Evolutionary conservation across 2,329 filamentous ascomycete genomes (phyloP), one percentile per base, ranked within the genome.

Genomic region (Fusarium duplospermum): DNA sequence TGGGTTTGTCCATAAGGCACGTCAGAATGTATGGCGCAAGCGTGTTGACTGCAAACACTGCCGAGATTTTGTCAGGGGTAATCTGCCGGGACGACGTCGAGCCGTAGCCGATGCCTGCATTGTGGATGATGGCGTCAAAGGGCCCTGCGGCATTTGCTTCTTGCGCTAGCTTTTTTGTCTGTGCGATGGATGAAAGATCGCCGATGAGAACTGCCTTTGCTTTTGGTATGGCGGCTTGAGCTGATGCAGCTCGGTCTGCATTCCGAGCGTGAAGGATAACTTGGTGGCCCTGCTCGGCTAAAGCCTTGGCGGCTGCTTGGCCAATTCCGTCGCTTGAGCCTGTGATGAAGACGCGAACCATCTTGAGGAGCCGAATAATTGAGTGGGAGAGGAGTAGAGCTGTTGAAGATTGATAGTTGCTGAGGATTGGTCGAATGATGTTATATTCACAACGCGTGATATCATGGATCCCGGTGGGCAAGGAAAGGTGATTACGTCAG

Each of bases 341-440:
- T n/a, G 74, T 76, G 27, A 76, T 73, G 27, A 76, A 76, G 24
- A 76, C 60, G 9, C 74, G 74, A 2, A 72, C 73, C 74, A 76
- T 76, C 2, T 62, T 63, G 13, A 0, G 24, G 11, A 22, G 13
- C 4, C 10, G 7, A 31, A 18, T 6, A 11, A 5, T 40, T 22
- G 38, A 20, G 24, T 11, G 16, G 7, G 9, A 6, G 1, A 13
- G 6, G 6, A 4, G 27, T 6, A 24, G 8, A 58, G 5, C 11
- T 20, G 1, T 14, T 20, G 6, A n/a, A 20, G 18, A 6, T 31
- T 20, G 18, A 9, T 6, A 2, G 47, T 2, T 1, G 18, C 3
- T n/a, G 47, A 14, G 7, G 31, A 18, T 1, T 14, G 47, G 47
- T 31, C 18, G 47, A 33, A 31, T 54, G 27, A 54, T 54, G 47